Conservation (phyloP, 23 red algal species). For the Gracilaria vermiculophylla region DNA sequence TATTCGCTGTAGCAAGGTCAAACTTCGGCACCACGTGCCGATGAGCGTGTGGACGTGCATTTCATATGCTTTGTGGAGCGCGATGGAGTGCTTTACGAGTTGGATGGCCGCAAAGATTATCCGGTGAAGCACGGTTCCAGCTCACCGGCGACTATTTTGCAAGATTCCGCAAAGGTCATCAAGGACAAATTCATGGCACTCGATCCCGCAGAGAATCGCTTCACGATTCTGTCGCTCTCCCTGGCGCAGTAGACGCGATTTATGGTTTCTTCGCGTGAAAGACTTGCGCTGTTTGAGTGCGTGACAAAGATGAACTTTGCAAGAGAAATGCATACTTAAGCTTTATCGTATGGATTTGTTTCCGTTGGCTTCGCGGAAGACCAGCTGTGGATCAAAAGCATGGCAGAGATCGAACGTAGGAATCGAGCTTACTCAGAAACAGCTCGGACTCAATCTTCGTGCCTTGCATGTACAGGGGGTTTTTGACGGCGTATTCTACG, state of each 20-base stretch:
- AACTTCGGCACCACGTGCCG: slow-evolving; percentile 59
- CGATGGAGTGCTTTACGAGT: slow-evolving; percentile 52
- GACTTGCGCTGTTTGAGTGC: not conserved
- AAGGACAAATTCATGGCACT: slow-evolving; percentile 69
- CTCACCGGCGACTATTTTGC: slow-evolving; percentile 36
- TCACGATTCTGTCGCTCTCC: slow-evolving; percentile 83
- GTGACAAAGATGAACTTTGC: not conserved
- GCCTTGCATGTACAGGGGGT: slow-evolving; percentile 80
- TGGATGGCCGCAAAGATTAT: slow-evolving; percentile 82
- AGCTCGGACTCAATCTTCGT: slow-evolving; percentile 47
- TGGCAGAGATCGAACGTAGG: slow-evolving; percentile 73
- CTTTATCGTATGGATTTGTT: not conserved
- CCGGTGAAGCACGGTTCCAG: slow-evolving; percentile 69
- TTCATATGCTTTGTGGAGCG: slow-evolving; percentile 81
- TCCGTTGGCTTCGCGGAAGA: not conserved
- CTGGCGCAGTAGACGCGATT: not conserved
- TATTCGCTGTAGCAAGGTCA: slow-evolving; percentile 61
- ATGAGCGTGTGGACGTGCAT: slow-evolving; percentile 83
- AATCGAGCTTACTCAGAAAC: slow-evolving; percentile 86
- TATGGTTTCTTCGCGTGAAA: too few species aligned
- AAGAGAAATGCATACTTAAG: not conserved
- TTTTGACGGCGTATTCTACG: slow-evolving; percentile 85
- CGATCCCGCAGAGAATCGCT: slow-evolving; percentile 77
- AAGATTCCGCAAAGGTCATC: slow-evolving; percentile 63
- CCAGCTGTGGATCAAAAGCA: slow-evolving; percentile 56